Evolutionary conservation across 371 early-diverging fungal genomes (phyloP).

Genomic region (Rhizopus arrhizus): DNA sequence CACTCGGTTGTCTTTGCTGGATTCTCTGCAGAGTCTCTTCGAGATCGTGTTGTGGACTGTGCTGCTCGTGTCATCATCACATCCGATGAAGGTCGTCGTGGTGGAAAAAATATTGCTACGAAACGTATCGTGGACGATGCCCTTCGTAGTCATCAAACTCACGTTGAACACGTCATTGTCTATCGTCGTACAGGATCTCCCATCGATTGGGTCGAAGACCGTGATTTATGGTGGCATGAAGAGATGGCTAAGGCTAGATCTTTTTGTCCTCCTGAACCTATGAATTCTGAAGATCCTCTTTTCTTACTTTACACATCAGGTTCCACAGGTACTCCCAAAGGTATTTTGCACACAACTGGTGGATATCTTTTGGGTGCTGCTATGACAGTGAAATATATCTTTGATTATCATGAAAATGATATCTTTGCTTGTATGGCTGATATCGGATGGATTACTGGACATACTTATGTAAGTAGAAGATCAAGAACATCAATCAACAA

Average conservation of each 20-base stretch:
- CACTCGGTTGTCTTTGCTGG: slow-evolving; percentile 94
- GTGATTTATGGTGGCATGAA: slow-evolving; percentile 91
- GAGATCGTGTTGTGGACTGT: slow-evolving; percentile 82
- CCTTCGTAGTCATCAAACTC: slow-evolving; percentile 62
- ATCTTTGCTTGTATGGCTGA: slow-evolving; percentile 84
- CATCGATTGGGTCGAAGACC: slow-evolving; percentile 70
- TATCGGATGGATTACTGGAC: slow-evolving; percentile 83
- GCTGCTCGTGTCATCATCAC: slow-evolving; percentile 79
- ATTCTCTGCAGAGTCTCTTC: slow-evolving; percentile 86
- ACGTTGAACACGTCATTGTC: slow-evolving; percentile 84
- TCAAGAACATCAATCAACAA: neutral
- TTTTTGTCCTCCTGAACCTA: slow-evolving; percentile 79
- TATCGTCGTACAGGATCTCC: slow-evolving; percentile 83
- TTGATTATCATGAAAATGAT: slow-evolving; percentile 85
- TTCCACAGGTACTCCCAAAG: slow-evolving; percentile 95
- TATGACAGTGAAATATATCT: slow-evolving; percentile 85
- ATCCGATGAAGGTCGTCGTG: slow-evolving; percentile 87
- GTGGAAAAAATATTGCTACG: slow-evolving; percentile 84
- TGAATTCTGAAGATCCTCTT: slow-evolving; percentile 93
- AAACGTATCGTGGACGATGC: slow-evolving; percentile 94
- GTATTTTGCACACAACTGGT: slow-evolving; percentile 88
- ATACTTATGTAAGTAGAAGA: slow-evolving; percentile 23
- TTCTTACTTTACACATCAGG: slow-evolving; percentile 98
- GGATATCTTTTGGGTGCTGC: slow-evolving; percentile 93
- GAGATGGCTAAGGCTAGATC: slow-evolving; percentile 72